Evolutionary conservation across 495 filamentous ascomycete species (phyloP).

Genomic region (Clavariopsis aquatica): DNA sequence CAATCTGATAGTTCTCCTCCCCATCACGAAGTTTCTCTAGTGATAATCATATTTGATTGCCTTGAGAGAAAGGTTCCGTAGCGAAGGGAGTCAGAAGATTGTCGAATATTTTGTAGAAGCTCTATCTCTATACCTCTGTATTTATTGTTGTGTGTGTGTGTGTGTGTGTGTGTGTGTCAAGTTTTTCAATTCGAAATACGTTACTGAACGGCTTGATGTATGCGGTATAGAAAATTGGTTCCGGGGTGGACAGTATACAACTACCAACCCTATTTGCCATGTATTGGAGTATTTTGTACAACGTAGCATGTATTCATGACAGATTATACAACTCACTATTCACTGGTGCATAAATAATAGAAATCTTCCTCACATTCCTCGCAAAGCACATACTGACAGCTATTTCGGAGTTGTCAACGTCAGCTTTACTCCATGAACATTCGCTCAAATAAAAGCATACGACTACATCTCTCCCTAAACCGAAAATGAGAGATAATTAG

Average conservation of each 20-base stretch:
- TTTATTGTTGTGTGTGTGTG: too few species aligned
- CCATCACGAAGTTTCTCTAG: not conserved
- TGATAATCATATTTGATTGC: not conserved
- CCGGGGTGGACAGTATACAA: not conserved
- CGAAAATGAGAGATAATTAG: not conserved
- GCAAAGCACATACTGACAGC: not conserved
- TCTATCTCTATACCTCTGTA: not conserved
- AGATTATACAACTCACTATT: not conserved
- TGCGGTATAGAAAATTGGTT: not conserved
- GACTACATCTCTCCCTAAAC: not conserved
- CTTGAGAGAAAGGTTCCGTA: not conserved
- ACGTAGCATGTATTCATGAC: not conserved
- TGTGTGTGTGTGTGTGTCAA: not conserved
- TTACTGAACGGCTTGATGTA: not conserved
- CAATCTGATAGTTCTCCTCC: not conserved
- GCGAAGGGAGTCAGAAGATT: not conserved
- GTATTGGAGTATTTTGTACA: not conserved
- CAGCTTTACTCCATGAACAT: not conserved
- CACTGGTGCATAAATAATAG: not conserved
- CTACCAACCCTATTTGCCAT: not conserved
- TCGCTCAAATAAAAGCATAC: not conserved
- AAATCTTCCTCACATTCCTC: not conserved
- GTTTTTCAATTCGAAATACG: not conserved
- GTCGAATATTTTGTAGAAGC: not conserved
- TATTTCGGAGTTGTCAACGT: not conserved